Base-by-base conservation (phyloP, 83 land plant genomes). In the Thuja plicata region DNA sequence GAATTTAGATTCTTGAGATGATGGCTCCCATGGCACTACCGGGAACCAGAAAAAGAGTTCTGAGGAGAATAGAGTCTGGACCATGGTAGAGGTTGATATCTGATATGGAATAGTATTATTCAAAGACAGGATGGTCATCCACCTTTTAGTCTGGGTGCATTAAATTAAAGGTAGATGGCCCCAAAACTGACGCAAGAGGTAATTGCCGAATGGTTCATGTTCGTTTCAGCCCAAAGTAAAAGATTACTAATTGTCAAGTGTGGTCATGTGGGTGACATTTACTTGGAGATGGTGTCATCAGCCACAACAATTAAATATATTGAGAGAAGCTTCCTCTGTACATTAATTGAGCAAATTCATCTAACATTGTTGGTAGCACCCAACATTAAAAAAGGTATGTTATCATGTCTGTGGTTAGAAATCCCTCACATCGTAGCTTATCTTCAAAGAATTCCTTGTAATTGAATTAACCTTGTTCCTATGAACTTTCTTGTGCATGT, bases 311-410 rank as follows among this genome's bases (percentile, higher is more conserved):
- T 84, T 84, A 54, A 52, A 52, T 30, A 84, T 84, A 54, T 84
- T 32, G 60, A 84, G 86, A 54, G 60, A 84, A 40, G 62, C 86
- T 84, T 52, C 86, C 52, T 52, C 86, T 84, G 86, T 84, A 84
- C 86, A 84, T 84, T 84, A 50, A n/a, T 84, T 84, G 86, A 84
- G 86, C 86, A 13, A 84, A 84, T 84, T 52, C 86, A 84, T 52
- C 86, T 84, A 84, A 84, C 60, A 52, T 19, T 84, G 86, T 84
- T 84, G 86, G 86, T 50, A 52, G 86, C 55, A 84, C 24, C 86
- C 38, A 84, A 84, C 86, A 48, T 84, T 16, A 52, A 84, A 52
- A 84, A 84, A 84, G 86, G 86, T 84, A 84, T 50, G 82, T 79
- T 79, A 17, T 79, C 82, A 79, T 40, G 43, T 40, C 17, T 16